Percentiles rank a stretch among this genome's conserved stretches.
phyloP scores from a whole-genome alignment of 352 stramenopile species.

The Phytopythium aichiense region DNA sequence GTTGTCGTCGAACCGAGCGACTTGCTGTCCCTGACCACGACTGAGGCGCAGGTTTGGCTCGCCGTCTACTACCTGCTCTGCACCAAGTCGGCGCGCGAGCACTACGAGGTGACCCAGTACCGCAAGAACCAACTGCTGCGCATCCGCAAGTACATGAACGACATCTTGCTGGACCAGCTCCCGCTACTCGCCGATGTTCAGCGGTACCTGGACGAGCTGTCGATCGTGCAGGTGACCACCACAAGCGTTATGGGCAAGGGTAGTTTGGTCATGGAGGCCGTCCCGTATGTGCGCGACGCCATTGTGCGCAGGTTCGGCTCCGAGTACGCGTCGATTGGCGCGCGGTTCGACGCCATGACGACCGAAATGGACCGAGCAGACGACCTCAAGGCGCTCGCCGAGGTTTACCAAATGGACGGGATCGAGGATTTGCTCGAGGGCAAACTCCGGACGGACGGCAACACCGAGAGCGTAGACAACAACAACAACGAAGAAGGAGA shows the following conservation, averaged over 20 bases:
- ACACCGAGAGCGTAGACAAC: conserved; percentile 3
- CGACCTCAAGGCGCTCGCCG: conserved; percentile 59
- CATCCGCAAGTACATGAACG: conserved; percentile 94
- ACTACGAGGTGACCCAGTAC: conserved; percentile 94
- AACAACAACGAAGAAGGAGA: conserved; percentile 9
- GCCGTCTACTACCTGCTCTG: conserved; percentile 93
- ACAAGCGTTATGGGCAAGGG: conserved; percentile 27
- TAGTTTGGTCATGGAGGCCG: conserved; percentile 73
- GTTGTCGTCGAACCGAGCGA: conserved; percentile 74
- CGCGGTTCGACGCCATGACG: conserved; percentile 43
- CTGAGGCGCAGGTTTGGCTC: conserved; percentile 94
- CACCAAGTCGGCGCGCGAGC: conserved; percentile 88
- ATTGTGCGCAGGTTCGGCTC: conserved; percentile 41
- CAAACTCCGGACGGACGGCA: not conserved
- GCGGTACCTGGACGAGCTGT: conserved; percentile 94
- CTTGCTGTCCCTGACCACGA: conserved; percentile 90
- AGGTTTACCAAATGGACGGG: conserved; percentile 78
- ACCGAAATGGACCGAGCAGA: conserved; percentile 40
- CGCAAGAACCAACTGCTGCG: conserved; percentile 92
- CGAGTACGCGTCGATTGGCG: conserved; percentile 35
- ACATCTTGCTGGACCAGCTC: conserved; percentile 93
- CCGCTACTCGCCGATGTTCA: conserved; percentile 92
- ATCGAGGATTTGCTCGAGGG: conserved; percentile 65
- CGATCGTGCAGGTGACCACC: conserved; percentile 81
- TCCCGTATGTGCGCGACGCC: conserved; percentile 61